Percentiles rank a stretch among this genome's conserved stretches.
Conservation (phyloP, 1,284 basidiomycete genomes). For the Pseudozyma tsukubaensis region DNA sequence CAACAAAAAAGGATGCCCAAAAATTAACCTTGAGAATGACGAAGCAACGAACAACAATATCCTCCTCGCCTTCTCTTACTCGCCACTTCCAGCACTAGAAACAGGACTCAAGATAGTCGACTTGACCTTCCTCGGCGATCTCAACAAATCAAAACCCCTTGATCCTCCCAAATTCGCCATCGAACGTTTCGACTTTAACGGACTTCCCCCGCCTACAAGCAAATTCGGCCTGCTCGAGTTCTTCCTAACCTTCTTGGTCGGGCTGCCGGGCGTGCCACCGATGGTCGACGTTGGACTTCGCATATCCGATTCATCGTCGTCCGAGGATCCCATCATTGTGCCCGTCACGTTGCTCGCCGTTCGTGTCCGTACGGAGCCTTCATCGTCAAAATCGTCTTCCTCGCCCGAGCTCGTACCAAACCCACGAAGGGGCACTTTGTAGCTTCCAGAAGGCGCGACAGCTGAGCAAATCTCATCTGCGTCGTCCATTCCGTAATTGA, state of each 20-base stretch:
- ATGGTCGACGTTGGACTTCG: slow-evolving; percentile 14
- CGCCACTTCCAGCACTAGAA: slow-evolving; percentile 35
- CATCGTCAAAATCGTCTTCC: slow-evolving; percentile 41
- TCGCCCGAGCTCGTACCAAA: slow-evolving; percentile 43
- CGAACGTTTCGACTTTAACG: slow-evolving; percentile 35
- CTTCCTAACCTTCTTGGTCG: slow-evolving; percentile 39
- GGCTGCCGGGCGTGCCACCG: slow-evolving; percentile 14
- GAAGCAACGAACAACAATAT: neutral
- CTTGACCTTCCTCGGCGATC: slow-evolving; percentile 40
- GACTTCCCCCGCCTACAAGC: neutral
- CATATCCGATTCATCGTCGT: slow-evolving; percentile 21
- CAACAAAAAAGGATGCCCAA: slow-evolving; percentile 6
- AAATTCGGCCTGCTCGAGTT: slow-evolving; percentile 34
- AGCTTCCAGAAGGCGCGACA: slow-evolving; percentile 63
- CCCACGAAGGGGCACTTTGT: slow-evolving; percentile 62
- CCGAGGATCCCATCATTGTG: slow-evolving; percentile 13
- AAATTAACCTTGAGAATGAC: too few species aligned
- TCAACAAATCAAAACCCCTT: slow-evolving; percentile 15
- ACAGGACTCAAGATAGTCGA: slow-evolving; percentile 42
- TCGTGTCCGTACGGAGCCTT: slow-evolving; percentile 23
- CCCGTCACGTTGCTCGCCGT: slow-evolving; percentile 31
- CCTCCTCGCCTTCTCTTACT: neutral
- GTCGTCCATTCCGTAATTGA: slow-evolving; percentile 67
- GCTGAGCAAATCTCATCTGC: slow-evolving; percentile 66
- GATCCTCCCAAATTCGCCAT: slow-evolving; percentile 36